A percentile compares a stretch with the other conserved stretches of the same genome.
Conservation (phyloP, 352 stramenopile species). For the Pythium pyrilobum region DNA sequence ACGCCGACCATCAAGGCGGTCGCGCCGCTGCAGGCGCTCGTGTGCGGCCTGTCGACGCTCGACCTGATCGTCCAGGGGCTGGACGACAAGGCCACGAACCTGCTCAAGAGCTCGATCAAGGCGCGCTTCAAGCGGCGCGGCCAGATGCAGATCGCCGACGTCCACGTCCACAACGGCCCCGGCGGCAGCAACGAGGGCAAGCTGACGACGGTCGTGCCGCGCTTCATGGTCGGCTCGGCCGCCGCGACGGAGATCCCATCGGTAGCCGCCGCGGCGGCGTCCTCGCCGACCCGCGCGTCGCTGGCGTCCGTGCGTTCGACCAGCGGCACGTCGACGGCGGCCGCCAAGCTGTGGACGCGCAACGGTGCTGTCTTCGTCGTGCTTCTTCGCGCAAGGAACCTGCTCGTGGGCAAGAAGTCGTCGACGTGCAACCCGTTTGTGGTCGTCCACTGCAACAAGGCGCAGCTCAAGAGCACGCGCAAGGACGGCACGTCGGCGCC, state of each 20-base stretch:
- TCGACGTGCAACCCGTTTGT: conserved; percentile 66
- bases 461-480: conserved; percentile 54
- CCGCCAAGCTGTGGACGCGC: conserved; percentile 52
- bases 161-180: conserved; percentile 13
- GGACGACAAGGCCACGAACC: conserved; percentile 41
- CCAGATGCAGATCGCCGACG: conserved; percentile 70
- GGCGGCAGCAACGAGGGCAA: conserved; percentile 25
- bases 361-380: conserved; percentile 38
- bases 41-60: conserved; percentile 40
- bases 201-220: conserved; percentile 45
- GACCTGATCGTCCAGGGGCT: conserved; percentile 61
- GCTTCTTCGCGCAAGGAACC: conserved; percentile 41
- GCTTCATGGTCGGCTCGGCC: conserved; percentile 55
- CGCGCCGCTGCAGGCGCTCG: conserved; percentile 28
- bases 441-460: conserved; percentile 46
- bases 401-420: conserved; percentile 58
- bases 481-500: conserved; percentile 60
- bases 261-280: background rate
- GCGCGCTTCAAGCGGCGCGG: conserved; percentile 56
- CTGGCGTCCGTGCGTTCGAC: background rate
- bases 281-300: conserved; percentile 1
- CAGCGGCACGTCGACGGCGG: background rate
- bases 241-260: conserved; percentile 22
- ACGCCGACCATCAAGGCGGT: conserved; percentile 49
- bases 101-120: conserved; percentile 39